phyloP scores from a whole-genome alignment of 106 monocot genomes.

The Allium sativum region DNA sequence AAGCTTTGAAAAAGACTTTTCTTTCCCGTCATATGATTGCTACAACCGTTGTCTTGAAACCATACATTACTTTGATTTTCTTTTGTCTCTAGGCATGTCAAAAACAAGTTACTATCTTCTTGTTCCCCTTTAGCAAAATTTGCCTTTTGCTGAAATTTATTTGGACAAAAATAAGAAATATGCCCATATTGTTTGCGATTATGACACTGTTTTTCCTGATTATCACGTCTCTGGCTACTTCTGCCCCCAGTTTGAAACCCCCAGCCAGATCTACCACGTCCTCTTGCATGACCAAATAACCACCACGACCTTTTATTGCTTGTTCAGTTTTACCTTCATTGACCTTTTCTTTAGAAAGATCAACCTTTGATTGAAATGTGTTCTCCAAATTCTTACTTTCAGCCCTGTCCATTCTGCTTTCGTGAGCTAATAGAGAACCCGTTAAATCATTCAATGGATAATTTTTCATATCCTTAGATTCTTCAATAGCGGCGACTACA shows the following conservation, averaged over 20 bases:
- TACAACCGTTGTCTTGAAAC: conserved; percentile 6
- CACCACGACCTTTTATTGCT: no score
- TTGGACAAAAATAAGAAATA: no score
- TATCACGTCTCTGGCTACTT: not conserved
- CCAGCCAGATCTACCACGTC: not conserved
- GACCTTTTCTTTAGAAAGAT: not conserved
- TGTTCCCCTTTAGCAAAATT: not conserved
- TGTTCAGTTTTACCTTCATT: no score
- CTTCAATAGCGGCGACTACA: not conserved
- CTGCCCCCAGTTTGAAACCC: not conserved
- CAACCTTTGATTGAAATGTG: not conserved
- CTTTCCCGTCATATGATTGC: conserved; percentile 3
- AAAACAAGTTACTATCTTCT: conserved; percentile 1
- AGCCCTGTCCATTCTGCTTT: not conserved
- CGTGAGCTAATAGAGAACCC: not conserved
- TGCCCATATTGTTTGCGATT: not conserved
- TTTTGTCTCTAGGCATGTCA: conserved; percentile 2
- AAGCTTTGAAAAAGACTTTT: conserved; percentile 3
- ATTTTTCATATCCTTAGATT: conserved; percentile 3
- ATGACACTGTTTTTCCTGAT: not conserved
- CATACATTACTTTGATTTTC: conserved; percentile 5
- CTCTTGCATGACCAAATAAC: not conserved
- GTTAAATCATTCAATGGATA: no score
- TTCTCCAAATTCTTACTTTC: not conserved
- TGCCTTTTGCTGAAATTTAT: no score